Conservation (phyloP, 2,329 filamentous ascomycete species). For the Calonectria honghensis region DNA sequence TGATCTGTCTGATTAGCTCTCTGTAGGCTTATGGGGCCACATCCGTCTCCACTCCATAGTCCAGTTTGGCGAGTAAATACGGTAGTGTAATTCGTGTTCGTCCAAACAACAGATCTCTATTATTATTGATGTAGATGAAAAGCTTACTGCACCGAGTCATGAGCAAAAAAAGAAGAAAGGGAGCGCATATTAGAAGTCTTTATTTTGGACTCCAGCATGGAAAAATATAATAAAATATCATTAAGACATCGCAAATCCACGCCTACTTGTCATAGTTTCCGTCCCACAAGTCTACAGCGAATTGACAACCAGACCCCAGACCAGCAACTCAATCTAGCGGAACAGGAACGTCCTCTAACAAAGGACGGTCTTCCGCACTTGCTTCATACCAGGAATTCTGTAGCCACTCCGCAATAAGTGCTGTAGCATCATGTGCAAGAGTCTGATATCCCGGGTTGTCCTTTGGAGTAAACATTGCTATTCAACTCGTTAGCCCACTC, state of each 20-base stretch:
- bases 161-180: background rate
- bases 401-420: slow-evolving; percentile 79
- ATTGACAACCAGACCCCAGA: background rate
- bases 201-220: slow-evolving; percentile 7
- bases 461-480: slow-evolving; percentile 83
- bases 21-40: too few relatives aligned
- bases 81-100: too few relatives aligned
- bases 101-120: background rate
- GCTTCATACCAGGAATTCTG: slow-evolving; percentile 80
- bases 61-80: too few relatives aligned
- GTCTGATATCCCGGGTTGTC: slow-evolving; percentile 84
- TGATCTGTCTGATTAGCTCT: too few relatives aligned
- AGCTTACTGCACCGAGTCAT: background rate
- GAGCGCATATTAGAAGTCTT: background rate
- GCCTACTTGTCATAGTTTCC: background rate
- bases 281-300: background rate
- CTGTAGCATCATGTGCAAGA: slow-evolving; percentile 79
- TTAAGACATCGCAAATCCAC: background rate
- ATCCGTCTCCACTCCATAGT: too few relatives aligned
- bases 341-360: slow-evolving; percentile 47
- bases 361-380: slow-evolving; percentile 62
- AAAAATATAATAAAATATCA: slow-evolving; percentile 35
- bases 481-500: slow-evolving; percentile 38
- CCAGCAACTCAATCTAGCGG: background rate
- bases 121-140: slow-evolving; percentile 10